A percentile compares a stretch with the other conserved stretches of the same genome.
Evolutionary conservation across 2,329 filamentous ascomycete species (phyloP).

Genomic region (Aspergillus ochraceus): DNA sequence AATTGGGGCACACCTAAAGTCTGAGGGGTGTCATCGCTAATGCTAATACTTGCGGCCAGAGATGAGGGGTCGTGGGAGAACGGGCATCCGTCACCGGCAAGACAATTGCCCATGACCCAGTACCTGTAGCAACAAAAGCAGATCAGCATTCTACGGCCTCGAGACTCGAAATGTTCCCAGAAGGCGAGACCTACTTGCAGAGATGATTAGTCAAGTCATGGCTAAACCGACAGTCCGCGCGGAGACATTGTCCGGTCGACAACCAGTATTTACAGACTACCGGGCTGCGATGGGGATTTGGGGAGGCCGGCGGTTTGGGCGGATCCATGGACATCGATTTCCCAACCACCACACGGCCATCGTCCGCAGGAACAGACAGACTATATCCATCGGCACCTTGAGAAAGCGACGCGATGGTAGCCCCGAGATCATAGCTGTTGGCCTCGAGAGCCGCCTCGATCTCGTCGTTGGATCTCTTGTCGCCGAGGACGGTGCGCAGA

Average conservation of each 20-base stretch:
- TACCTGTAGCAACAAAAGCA: slow-evolving; percentile 60
- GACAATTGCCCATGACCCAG: slow-evolving; percentile 92
- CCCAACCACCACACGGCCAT: slow-evolving; percentile 72
- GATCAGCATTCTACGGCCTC: background rate
- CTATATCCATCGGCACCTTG: slow-evolving; percentile 62
- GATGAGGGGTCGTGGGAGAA: slow-evolving; percentile 95
- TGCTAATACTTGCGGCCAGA: slow-evolving; percentile 75
- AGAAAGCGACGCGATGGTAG: slow-evolving; percentile 87
- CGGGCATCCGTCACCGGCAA: slow-evolving; percentile 89
- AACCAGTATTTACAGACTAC: slow-evolving; percentile 98
- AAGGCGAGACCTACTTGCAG: slow-evolving; percentile 78
- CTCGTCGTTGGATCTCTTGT: slow-evolving; percentile 87
- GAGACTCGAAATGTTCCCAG: background rate
- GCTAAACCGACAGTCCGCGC: slow-evolving; percentile 94
- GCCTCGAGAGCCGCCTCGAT: slow-evolving; percentile 86
- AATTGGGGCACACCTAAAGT: slow-evolving; percentile 63
- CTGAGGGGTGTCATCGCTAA: slow-evolving; percentile 56
- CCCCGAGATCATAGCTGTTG: slow-evolving; percentile 90
- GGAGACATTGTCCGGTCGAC: slow-evolving; percentile 89
- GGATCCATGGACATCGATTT: slow-evolving; percentile 81
- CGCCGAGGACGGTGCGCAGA: slow-evolving; percentile 88
- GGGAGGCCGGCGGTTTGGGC: slow-evolving; percentile 72
- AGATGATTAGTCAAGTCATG: slow-evolving; percentile 94
- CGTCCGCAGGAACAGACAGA: slow-evolving; percentile 54
- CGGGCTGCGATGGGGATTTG: slow-evolving; percentile 73